These are phyloP conservation scores for Penicillium griseofulvum DNA, from an alignment of 2,329 filamentous ascomycete genomes.

Conservation along the genomic window DNA sequence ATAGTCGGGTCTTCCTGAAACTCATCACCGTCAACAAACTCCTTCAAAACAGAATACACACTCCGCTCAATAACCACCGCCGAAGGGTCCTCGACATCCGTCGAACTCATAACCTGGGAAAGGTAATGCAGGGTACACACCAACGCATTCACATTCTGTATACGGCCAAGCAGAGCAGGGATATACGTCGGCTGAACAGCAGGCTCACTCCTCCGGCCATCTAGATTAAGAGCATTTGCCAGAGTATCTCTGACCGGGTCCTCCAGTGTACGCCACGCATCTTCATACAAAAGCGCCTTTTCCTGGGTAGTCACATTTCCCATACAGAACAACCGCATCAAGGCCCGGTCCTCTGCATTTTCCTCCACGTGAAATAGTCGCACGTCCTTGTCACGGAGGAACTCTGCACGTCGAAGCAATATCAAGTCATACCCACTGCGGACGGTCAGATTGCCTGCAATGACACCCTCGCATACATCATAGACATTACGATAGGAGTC, in stretches of 20 bases:
- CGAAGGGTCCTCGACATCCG: conserved; percentile 1
- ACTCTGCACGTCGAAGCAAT: conserved; percentile 8
- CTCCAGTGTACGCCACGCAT: conserved; percentile 7
- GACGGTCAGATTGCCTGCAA: conserved; percentile 2
- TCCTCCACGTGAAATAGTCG: neutral
- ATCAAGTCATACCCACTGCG: conserved; percentile 16
- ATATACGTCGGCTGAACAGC: conserved; percentile 18
- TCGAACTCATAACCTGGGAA: conserved; percentile 9
- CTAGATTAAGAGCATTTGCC: conserved; percentile 8
- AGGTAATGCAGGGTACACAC: conserved; percentile 7
- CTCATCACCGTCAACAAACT: conserved; percentile 8
- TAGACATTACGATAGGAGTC: conserved; percentile 16
- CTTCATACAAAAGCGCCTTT: conserved; percentile 10
- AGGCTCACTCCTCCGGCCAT: conserved; percentile 9
- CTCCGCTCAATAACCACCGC: conserved; percentile 16
- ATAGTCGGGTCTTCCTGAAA: conserved; percentile 13
- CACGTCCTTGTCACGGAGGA: conserved; percentile 3
- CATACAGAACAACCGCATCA: conserved; percentile 16
- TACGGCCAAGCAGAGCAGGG: conserved; percentile 11
- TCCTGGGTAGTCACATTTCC: conserved; percentile 12
- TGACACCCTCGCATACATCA: conserved; percentile 16
- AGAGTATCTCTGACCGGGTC: conserved; percentile 1
- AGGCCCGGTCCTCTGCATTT: neutral
- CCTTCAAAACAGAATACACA: conserved; percentile 10
- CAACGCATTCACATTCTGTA: conserved; percentile 1